Conservation (phyloP, 2,329 filamentous ascomycete genomes). For the Calonectria pteridis region DNA sequence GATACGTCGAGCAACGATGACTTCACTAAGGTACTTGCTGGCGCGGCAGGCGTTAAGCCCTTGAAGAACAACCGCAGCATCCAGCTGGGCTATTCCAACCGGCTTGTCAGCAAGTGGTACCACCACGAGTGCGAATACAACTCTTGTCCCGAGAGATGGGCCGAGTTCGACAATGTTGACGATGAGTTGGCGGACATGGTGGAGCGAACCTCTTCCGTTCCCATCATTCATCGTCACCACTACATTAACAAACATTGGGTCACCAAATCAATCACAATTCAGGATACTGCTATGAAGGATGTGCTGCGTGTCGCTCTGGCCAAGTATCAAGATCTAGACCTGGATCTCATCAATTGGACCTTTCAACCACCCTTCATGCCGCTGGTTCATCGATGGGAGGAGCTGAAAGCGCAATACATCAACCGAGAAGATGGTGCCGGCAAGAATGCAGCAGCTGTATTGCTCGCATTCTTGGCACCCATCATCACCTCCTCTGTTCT, state of each 20-base stretch:
- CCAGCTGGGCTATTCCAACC: slow-evolving; percentile 11
- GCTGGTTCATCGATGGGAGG: slow-evolving; percentile 52
- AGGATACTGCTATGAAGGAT: slow-evolving; percentile 46
- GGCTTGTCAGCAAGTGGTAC: slow-evolving; percentile 33
- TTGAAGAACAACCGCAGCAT: neutral
- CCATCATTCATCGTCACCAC: slow-evolving; percentile 50
- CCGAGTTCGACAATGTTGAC: slow-evolving; percentile 43
- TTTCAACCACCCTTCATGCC: slow-evolving; percentile 50
- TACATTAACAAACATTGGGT: slow-evolving; percentile 47
- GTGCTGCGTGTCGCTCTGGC: slow-evolving; percentile 46
- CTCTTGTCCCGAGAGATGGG: slow-evolving; percentile 46
- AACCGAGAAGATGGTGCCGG: neutral
- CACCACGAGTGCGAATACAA: slow-evolving; percentile 40
- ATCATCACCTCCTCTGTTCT: slow-evolving; percentile 43
- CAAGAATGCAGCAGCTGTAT: slow-evolving; percentile 20
- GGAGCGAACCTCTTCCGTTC: slow-evolving; percentile 35
- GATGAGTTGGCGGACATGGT: slow-evolving; percentile 44
- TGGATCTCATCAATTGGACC: slow-evolving; percentile 49
- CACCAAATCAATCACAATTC: slow-evolving; percentile 48
- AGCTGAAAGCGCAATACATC: slow-evolving; percentile 19
- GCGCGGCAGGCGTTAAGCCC: neutral
- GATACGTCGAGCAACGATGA: neutral
- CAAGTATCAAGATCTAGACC: slow-evolving; percentile 51
- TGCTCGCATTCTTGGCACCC: slow-evolving; percentile 47
- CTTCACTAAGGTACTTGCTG: neutral